A percentile compares a stretch with the other conserved stretches of the same genome.
Evolutionary conservation across 495 filamentous ascomycete species (phyloP).

Genomic region (Tuber microsphaerosporum): DNA sequence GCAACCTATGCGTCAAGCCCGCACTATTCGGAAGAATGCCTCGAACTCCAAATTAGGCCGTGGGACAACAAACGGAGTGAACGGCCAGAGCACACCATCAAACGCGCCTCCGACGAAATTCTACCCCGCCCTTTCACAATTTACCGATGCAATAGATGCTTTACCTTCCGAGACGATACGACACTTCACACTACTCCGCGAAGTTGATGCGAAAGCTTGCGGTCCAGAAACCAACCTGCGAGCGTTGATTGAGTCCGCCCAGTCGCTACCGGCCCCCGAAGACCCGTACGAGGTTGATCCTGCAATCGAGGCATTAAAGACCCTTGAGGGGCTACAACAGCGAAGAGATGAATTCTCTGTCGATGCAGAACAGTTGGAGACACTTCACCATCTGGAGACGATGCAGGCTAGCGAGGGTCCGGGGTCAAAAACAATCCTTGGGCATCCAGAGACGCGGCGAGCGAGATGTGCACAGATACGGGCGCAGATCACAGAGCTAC

Average conservation of each 20-base stretch:
- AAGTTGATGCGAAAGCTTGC: constrained; percentile 92
- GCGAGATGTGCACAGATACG: constrained; percentile 47
- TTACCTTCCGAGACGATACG: constrained; percentile 89
- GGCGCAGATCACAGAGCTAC: constrained; percentile 62
- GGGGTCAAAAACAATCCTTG: constrained; percentile 31
- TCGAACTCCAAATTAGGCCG: constrained; percentile 45
- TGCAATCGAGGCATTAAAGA: constrained; percentile 37
- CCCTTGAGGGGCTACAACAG: constrained; percentile 38
- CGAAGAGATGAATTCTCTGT: constrained; percentile 33
- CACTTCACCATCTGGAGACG: constrained; percentile 35
- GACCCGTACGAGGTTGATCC: constrained; percentile 37
- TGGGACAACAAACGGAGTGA: constrained; percentile 41
- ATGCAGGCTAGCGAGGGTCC: constrained; percentile 24
- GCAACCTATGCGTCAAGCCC: constrained; percentile 56
- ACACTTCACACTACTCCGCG: constrained; percentile 89
- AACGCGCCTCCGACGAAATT: constrained; percentile 47
- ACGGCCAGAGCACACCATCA: constrained; percentile 46
- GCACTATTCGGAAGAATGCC: constrained; percentile 49
- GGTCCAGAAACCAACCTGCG: constrained; percentile 64
- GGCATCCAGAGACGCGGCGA: constrained; percentile 37
- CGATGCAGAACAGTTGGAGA: constrained; percentile 7
- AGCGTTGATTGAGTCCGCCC: constrained; percentile 60
- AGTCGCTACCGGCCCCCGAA: constrained; percentile 51
- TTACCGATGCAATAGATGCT: constrained; percentile 84
- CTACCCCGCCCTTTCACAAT: constrained; percentile 89